Base-by-base conservation (phyloP, 2,329 filamentous ascomycete genomes). In the Monosporascus sp. region DNA sequence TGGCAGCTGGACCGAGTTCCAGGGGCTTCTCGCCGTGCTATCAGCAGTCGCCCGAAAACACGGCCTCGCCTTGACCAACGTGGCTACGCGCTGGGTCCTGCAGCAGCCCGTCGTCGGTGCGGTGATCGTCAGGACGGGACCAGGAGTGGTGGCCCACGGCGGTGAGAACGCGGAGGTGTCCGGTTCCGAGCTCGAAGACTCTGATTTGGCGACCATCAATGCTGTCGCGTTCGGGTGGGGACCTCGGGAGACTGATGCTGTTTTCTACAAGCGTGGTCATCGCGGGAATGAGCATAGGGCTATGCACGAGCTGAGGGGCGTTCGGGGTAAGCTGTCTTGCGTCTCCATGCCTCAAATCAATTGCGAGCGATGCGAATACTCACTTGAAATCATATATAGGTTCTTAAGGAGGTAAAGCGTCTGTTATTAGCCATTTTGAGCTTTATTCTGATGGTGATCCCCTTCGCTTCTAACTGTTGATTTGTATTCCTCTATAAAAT, bases 51-150 rank as follows among this genome's bases (percentile, higher is more conserved):
- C 62, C 9, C 15, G 37, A 4, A 67, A 64, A 50, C 57, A 70
- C 51, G 36, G 48, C 7, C 64, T 67, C n/a, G 62, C 54, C 11
- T 51, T 67, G 27, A 56, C 69, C 7, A 68, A 67, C 43, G 57
- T 70, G 15, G 67, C 68, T 6, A 62, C 64, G 20, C 62, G 69
- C 22, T 71, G 69, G 69, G 64, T 70, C 2, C 56, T 70, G 44
- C 64, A 69, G 50, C 65, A 69, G 39, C 60, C 60, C 0, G 51
- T 57, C n/a, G 68, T 70, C 3, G 67, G 69, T 18, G 67, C 67
- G 15, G 67, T 70, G 14, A 67, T 70, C 35, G 67, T 70, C 11
- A 67, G 69, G 7, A 66, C 67, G 6, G 54, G 66, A 8, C 59
- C 69, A 2, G 67, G 68, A 1, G 58, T 69, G 11, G 61, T 63